phyloP scores from a whole-genome alignment of 306 rosid species.

The Alnus glutinosa region DNA sequence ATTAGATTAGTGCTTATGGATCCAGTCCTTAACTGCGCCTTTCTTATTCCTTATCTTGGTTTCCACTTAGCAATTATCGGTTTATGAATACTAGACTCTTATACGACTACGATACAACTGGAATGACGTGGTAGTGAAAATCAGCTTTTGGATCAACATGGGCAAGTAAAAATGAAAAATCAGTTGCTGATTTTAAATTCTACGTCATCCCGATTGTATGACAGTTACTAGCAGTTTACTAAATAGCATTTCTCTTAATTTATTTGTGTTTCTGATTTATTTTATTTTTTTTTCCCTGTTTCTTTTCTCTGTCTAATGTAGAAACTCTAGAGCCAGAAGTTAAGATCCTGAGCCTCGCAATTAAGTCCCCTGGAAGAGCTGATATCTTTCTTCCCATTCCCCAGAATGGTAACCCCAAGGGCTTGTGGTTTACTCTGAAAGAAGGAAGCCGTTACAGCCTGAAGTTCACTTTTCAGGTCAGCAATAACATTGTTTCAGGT shows the following conservation, averaged over 20 bases:
- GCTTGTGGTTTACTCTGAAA: constrained; percentile 92
- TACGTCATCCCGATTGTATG: no score
- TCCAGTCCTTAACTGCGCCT: not conserved
- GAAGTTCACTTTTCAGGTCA: constrained; percentile 72
- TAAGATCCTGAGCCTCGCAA: constrained; percentile 82
- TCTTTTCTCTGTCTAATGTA: constrained; percentile 27
- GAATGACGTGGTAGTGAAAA: no score
- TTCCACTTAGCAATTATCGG: constrained; percentile 8
- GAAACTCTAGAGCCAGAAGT: constrained; percentile 90
- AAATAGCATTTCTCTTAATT: not conserved
- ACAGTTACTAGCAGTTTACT: no score
- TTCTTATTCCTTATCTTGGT: not conserved
- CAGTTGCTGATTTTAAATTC: no score
- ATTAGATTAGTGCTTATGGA: not conserved
- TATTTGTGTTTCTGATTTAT: not conserved
- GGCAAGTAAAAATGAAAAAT: no score
- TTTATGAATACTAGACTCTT: no score
- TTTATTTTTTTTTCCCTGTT: not conserved
- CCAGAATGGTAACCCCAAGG: constrained; percentile 74
- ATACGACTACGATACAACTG: no score
- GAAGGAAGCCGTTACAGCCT: constrained; percentile 93
- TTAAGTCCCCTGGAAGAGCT: constrained; percentile 62
- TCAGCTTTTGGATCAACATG: no score
- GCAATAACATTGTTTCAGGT: constrained; percentile 89
- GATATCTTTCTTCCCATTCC: constrained; percentile 82